Evolutionary conservation across 1,284 basidiomycete species (phyloP).

Genomic region (Fistulinella cinereoalba): DNA sequence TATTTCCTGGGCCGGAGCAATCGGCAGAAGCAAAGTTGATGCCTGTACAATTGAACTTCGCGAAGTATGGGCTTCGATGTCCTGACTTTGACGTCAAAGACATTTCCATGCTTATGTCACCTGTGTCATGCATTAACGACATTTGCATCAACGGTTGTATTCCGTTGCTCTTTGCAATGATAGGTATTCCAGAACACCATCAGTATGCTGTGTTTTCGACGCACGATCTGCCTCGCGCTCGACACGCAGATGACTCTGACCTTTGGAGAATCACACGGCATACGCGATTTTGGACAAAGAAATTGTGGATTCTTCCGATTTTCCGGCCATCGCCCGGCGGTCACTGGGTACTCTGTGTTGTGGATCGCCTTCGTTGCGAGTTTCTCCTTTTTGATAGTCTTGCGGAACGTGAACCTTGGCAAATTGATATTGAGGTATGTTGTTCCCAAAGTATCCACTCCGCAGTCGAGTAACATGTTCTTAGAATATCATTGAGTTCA

Average conservation of each 20-base stretch:
- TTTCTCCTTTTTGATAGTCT: slow-evolving; percentile 18
- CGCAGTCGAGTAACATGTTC: background rate
- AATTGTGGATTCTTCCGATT: slow-evolving; percentile 13
- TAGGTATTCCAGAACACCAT: background rate
- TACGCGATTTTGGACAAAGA: slow-evolving; percentile 12
- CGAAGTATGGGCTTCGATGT: too few relatives aligned
- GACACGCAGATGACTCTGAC: background rate
- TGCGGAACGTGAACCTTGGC: slow-evolving; percentile 4
- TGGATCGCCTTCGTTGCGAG: background rate
- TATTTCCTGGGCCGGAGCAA: too few relatives aligned
- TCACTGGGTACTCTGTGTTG: slow-evolving; percentile 16
- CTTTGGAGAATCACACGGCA: slow-evolving; percentile 4
- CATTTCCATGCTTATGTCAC: slow-evolving; percentile 4
- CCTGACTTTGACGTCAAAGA: too few relatives aligned
- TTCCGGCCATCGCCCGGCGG: background rate
- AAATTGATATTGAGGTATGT: slow-evolving; percentile 3
- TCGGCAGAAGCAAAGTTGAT: too few relatives aligned
- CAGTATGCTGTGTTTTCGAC: slow-evolving; percentile 10
- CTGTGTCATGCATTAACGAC: slow-evolving; percentile 7
- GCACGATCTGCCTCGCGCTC: slow-evolving; percentile 1
- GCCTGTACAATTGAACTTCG: too few relatives aligned
- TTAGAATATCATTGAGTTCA: slow-evolving; percentile 12
- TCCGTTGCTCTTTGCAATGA: slow-evolving; percentile 4
- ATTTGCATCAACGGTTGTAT: slow-evolving; percentile 16
- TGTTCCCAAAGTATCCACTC: background rate